Base-by-base conservation (phyloP, 1,139 yeast genomes). In the Sugiyamaella pinicola region DNA sequence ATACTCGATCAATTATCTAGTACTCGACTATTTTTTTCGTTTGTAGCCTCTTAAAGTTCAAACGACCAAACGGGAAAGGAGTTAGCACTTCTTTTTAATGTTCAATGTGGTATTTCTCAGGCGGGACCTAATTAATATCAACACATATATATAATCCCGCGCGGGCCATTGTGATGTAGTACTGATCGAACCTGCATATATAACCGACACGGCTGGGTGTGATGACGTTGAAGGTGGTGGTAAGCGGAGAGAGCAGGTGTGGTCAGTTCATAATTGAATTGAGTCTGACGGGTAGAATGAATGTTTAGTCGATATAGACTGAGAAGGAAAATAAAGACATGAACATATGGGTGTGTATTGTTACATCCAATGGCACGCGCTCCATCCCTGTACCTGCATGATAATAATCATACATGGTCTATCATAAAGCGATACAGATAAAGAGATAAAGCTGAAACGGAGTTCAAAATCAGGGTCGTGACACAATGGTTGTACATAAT, bases 381-480 rank as follows among this genome's bases (percentile, higher is more conserved):
- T 4, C 4, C 15, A n/a, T 9, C 21, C 4, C 3, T 15, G 46
- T 42, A 42, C 46, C 46, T 42, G 46, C 46, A 42, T 42, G 13
- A 29, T 29, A 15, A 26, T 29, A 15, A 26, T 18, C 28, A 31
- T 29, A 41, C 45, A 41, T 41, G 45, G 46, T 42, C 28, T 29
- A 42, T 42, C 46, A 42, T 42, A 29, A 42, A 28, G 37, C 34
- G 8, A 29, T 42, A 33, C 43, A 39, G 41, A n/a, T 19, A 24
- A 15, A 7, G 22, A 17, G 21, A 22, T 22, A 8, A 8, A 26
- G 10, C 5, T 10, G 19, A 38, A 15, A 21, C n/a, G 4, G 29
- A 18, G 12, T 26, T 18, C 9, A 3, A 35, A 3, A 35, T 35
- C 40, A 15, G 40, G 40, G 40, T 35, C 8, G 4, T 15, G n/a